phyloP scores from a whole-genome alignment of 202 grass and related monocot genomes.

The Dendrocalamus latiflorus region DNA sequence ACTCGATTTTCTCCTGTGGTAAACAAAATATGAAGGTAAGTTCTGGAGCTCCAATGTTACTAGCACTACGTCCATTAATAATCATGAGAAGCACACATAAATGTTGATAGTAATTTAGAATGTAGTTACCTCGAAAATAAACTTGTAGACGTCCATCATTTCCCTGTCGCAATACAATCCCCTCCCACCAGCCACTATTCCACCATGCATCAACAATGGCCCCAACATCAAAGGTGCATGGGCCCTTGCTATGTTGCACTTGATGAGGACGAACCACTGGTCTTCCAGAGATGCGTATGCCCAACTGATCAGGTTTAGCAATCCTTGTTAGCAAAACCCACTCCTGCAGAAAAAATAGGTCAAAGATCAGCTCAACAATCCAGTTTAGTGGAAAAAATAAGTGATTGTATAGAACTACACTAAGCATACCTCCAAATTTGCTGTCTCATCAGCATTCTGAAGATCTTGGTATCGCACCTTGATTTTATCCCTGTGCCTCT shows the following conservation, averaged over 20 bases:
- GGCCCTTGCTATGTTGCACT: not conserved
- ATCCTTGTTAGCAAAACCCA: slow-evolving; percentile 61
- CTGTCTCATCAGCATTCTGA: slow-evolving; percentile 65
- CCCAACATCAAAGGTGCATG: slow-evolving; percentile 42
- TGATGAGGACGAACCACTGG: slow-evolving; percentile 55
- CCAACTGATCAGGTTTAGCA: slow-evolving; percentile 57
- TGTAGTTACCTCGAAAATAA: slow-evolving; percentile 81
- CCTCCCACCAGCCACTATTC: slow-evolving; percentile 97
- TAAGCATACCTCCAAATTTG: slow-evolving; percentile 67
- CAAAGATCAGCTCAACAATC: not conserved
- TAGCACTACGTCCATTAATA: not conserved
- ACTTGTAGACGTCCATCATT: slow-evolving; percentile 45
- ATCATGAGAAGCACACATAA: not conserved
- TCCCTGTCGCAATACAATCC: slow-evolving; percentile 51
- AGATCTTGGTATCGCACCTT: slow-evolving; percentile 82
- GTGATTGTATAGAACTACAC: not conserved
- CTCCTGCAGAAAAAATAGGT: slow-evolving; percentile 53
- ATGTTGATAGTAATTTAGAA: not conserved
- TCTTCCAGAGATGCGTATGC: slow-evolving; percentile 48
- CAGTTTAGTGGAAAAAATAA: not conserved
- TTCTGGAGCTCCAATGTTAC: not conserved
- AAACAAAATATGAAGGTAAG: not conserved
- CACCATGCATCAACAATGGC: slow-evolving; percentile 78
- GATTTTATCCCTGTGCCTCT: slow-evolving; percentile 62
- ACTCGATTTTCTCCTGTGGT: slow-evolving; percentile 60